Evolutionary conservation across 305 asterid genomes (phyloP).

Genomic region (Euphrasia arctica): DNA sequence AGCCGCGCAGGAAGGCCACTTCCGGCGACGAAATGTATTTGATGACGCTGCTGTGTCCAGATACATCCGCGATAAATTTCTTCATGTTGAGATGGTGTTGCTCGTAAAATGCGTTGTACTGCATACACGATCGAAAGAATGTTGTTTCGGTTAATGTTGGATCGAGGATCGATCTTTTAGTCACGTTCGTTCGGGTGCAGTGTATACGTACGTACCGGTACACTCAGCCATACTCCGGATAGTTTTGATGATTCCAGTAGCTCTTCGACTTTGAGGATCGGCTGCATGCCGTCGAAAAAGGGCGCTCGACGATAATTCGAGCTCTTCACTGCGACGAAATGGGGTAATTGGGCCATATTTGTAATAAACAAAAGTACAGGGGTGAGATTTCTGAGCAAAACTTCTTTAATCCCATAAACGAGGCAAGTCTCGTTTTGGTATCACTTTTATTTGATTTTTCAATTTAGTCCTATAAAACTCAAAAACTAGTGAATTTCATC

Average conservation of each 20-base stretch:
- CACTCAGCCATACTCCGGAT: conserved; percentile 57
- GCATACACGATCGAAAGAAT: conserved; percentile 12
- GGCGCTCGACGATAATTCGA: conserved; percentile 40
- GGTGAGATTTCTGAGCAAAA: too few species aligned
- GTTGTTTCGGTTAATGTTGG: too few species aligned
- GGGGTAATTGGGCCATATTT: too few species aligned
- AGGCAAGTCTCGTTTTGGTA: too few species aligned
- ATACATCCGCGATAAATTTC: conserved; percentile 43
- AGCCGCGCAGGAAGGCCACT: conserved; percentile 61
- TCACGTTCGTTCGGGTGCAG: too few species aligned
- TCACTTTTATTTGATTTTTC: too few species aligned
- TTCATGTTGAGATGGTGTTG: conserved; percentile 69
- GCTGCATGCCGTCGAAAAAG: conserved; percentile 40
- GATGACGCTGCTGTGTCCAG: conserved; percentile 35
- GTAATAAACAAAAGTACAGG: too few species aligned
- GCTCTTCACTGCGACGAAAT: conserved; percentile 47
- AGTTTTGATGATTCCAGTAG: conserved; percentile 29
- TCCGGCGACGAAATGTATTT: conserved; percentile 82
- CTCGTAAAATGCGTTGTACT: conserved; percentile 69
- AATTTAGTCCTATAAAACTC: too few species aligned
- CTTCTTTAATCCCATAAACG: too few species aligned
- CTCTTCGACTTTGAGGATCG: conserved; percentile 41
- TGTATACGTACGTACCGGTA: conserved; percentile 42
- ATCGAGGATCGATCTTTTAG: too few species aligned
- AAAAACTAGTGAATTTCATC: too few species aligned